Evolutionary conservation across 2,329 filamentous ascomycete species (phyloP), one percentile per base, ranked within the genome.

Genomic region (Trichoderma oligosporum): DNA sequence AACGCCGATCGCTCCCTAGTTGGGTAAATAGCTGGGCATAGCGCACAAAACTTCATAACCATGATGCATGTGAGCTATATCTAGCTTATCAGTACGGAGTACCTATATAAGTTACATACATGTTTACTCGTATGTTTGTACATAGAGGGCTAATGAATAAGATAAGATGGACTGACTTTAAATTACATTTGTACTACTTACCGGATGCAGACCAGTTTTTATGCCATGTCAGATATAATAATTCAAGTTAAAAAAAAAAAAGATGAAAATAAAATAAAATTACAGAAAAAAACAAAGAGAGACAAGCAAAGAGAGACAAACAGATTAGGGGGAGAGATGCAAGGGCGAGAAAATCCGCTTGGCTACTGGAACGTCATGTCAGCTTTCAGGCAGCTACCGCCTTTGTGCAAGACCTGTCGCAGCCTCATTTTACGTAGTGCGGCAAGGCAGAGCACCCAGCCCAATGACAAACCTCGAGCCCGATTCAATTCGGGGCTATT

Each of bases 361-460:
- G n/a, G 9, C 27, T 11, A 53, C 38, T 49, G 46, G 46, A 49
- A 25, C 20, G 27, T 24, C 11, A 14, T n/a, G 22, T 51, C 51
- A 45, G 51, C 51, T 45, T 14, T 36, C 51, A 35, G 51, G 51
- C 49, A 54, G 38, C 39, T 22, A 36, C 51, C 8, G 7, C 5
- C 39, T 14, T 29, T 18, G 11, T 36, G 29, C 31, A 29, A 35
- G 14, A 16, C 36, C 25, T 52, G 35, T 29, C 16, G 36, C 27
- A 44, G 51, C 51, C 51, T 54, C 51, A 36, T n/a, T 20, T 9
- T 27, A 27, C n/a, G 41, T 25, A 27, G n/a, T n/a, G n/a, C n/a
- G n/a, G n/a, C n/a, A n/a, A n/a, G n/a, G n/a, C n/a, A n/a, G n/a
- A n/a, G n/a, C n/a, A n/a, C n/a, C n/a, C n/a, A n/a, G 51, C 39